phyloP scores from a whole-genome alignment of 352 stramenopile genomes.

The Heterotrichella gracilis region DNA sequence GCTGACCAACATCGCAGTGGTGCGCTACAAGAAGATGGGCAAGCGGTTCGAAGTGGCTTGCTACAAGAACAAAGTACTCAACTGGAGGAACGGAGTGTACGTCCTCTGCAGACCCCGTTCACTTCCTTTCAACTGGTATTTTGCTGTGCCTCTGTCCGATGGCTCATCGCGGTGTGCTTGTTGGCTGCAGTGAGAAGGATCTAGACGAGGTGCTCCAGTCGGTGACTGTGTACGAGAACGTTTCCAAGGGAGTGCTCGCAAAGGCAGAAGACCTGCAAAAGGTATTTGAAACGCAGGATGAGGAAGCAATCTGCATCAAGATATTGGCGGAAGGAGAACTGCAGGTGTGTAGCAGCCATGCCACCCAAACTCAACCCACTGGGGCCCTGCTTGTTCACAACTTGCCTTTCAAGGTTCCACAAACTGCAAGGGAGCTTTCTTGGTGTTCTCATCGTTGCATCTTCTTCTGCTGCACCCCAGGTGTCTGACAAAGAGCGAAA shows the following conservation, averaged over 20 bases:
- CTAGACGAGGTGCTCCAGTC: conserved; percentile 89
- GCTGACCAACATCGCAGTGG: conserved; percentile 81
- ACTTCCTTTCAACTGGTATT: too few relatives aligned
- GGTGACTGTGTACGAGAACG: conserved; percentile 77
- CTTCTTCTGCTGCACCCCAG: too few relatives aligned
- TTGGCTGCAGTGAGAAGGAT: too few relatives aligned
- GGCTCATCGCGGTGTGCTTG: too few relatives aligned
- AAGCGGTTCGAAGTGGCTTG: conserved; percentile 92
- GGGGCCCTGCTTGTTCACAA: too few relatives aligned
- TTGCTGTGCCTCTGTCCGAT: too few relatives aligned
- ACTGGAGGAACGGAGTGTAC: conserved; percentile 80
- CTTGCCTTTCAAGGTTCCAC: too few relatives aligned
- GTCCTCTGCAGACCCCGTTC: too few relatives aligned
- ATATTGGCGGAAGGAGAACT: conserved; percentile 79
- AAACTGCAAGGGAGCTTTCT: too few relatives aligned
- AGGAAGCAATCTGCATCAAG: conserved; percentile 47
- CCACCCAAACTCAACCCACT: too few relatives aligned
- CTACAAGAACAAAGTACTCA: conserved; percentile 81
- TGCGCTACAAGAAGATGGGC: conserved; percentile 59
- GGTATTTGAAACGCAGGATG: conserved; percentile 56
- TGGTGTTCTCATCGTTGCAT: too few relatives aligned
- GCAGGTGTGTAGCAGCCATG: too few relatives aligned
- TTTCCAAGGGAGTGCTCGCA: conserved; percentile 66
- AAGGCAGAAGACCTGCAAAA: conserved; percentile 61
- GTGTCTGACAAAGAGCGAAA: conserved; percentile 66